Conservation (phyloP, 106 monocot genomes). For the Narthecium ossifragum region DNA sequence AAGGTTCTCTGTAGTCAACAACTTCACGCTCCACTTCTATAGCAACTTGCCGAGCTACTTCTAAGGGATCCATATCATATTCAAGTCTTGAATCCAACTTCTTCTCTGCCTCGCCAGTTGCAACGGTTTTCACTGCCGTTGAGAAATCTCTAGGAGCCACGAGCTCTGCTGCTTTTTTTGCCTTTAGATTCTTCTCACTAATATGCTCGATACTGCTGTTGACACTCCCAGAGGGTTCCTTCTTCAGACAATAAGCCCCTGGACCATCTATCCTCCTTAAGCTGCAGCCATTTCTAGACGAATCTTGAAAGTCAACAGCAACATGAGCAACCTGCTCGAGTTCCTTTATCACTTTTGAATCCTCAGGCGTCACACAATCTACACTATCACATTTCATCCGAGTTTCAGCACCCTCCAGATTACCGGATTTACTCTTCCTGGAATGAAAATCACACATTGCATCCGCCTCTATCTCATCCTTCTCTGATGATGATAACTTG, state of each 20-base stretch:
- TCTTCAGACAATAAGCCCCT: conserved; percentile 8
- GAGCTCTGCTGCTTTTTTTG: neutral
- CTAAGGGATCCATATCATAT: conserved; percentile 60
- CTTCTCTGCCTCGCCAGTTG: neutral
- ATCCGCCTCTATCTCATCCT: neutral
- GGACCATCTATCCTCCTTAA: conserved; percentile 7
- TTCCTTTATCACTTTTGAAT: conserved; percentile 1
- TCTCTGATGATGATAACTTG: neutral
- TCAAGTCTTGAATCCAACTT: conserved; percentile 32
- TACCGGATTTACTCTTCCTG: conserved; percentile 4
- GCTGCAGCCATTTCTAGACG: neutral
- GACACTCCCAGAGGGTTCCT: conserved; percentile 4
- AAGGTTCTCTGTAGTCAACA: conserved; percentile 67
- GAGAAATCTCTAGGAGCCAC: neutral
- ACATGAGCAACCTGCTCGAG: neutral
- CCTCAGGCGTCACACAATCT: conserved; percentile 6
- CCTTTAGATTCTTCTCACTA: neutral
- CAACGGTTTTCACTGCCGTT: conserved; percentile 1
- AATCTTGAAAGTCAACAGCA: neutral
- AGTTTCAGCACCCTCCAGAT: neutral
- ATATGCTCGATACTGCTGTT: neutral
- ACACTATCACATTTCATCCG: conserved; percentile 11
- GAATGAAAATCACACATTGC: conserved; percentile 8
- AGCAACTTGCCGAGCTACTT: conserved; percentile 68
- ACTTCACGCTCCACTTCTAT: conserved; percentile 70